Evolutionary conservation across 2,329 filamentous ascomycete genomes (phyloP).

Genomic region (Colletotrichum viniferum): DNA sequence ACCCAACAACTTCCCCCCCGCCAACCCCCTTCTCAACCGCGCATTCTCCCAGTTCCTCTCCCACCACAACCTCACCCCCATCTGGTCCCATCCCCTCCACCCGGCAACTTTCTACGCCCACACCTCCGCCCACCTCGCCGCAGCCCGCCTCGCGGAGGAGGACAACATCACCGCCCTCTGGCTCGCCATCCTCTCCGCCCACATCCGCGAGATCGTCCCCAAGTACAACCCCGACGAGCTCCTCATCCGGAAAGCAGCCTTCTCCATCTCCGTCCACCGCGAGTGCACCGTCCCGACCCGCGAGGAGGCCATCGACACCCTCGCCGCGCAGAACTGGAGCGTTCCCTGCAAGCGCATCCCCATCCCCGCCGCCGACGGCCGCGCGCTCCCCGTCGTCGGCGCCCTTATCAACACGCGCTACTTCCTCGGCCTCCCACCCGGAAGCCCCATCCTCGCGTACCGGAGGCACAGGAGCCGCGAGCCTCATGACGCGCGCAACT

Average conservation of each 20-base stretch:
- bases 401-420: not conserved
- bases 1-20: not conserved
- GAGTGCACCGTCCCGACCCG: not conserved
- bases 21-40: not conserved
- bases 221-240: not conserved
- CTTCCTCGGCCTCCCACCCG: not conserved
- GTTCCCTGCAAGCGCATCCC: not conserved
- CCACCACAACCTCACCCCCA: not conserved
- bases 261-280: not conserved
- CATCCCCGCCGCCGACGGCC: not conserved
- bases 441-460: not conserved
- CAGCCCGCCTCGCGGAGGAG: not conserved
- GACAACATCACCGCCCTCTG: not conserved
- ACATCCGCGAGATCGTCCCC: not conserved
- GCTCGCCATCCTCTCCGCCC: not conserved
- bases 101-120: not conserved
- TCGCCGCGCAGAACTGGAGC: not conserved
- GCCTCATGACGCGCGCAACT: not conserved
- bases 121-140: not conserved
- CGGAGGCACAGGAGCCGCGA: accelerated
- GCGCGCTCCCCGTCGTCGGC: not conserved
- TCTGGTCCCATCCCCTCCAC: not conserved
- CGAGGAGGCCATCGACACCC: not conserved
- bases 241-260: not conserved
- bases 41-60: not conserved